Conservation (phyloP, 2,329 filamentous ascomycete genomes). For the Blastomyces percursus region DNA sequence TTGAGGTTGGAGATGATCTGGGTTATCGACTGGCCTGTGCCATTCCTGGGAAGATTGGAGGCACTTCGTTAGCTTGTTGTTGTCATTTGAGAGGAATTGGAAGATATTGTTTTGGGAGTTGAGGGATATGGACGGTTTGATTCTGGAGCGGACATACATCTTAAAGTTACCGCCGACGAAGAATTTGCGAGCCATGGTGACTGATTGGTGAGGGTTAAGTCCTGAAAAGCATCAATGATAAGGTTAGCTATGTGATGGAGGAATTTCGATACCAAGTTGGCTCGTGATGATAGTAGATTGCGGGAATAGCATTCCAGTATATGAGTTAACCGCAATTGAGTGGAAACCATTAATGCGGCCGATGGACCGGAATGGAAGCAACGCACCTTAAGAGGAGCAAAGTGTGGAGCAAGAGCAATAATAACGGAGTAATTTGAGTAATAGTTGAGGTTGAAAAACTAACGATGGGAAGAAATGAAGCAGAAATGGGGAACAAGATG, state of each 20-base stretch:
- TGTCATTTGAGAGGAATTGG: not conserved
- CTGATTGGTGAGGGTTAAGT: not conserved
- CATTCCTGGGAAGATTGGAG: conserved; percentile 59
- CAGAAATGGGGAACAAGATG: not conserved
- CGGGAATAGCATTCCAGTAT: no score
- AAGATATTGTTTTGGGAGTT: conserved; percentile 5
- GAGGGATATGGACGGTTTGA: conserved; percentile 18
- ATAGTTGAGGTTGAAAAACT: not conserved
- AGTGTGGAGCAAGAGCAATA: not conserved
- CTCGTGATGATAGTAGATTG: not conserved
- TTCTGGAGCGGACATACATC: conserved; percentile 55
- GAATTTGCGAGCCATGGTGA: conserved; percentile 82
- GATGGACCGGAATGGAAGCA: not conserved
- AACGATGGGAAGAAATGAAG: not conserved
- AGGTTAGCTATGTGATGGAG: not conserved
- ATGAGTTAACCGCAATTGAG: not conserved
- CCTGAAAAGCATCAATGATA: not conserved
- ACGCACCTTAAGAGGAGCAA: not conserved
- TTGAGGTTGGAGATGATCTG: conserved; percentile 85
- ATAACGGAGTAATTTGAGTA: not conserved
- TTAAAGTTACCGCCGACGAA: conserved; percentile 99
- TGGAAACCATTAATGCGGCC: not conserved
- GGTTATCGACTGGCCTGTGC: conserved; percentile 78
- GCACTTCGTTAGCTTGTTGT: not conserved
- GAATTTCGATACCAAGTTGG: not conserved